Evolutionary conservation across 305 asterid species (phyloP).

Genomic region (Stenogyne calaminthoides): DNA sequence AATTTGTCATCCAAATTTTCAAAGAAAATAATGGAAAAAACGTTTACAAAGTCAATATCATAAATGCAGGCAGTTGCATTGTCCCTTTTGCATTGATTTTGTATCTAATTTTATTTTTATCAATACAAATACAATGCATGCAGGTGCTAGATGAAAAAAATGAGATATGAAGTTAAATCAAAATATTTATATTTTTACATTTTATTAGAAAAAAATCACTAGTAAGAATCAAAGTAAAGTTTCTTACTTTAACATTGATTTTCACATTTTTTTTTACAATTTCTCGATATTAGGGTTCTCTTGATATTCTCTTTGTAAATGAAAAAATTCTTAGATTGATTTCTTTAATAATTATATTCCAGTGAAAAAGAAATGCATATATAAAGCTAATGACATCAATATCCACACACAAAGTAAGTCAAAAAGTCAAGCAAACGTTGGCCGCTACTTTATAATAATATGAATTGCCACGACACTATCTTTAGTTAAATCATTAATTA

Average conservation of each 20-base stretch:
- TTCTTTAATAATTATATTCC: not conserved
- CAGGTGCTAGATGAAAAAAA: not conserved
- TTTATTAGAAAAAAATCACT: no score
- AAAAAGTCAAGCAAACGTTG: not conserved
- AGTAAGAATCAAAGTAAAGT: no score
- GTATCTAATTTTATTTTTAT: not conserved
- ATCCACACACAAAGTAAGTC: not conserved
- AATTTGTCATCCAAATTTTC: not conserved
- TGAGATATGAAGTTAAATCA: no score
- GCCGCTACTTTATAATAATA: not conserved
- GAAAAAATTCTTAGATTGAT: no score
- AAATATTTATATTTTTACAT: not conserved
- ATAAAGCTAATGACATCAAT: not conserved
- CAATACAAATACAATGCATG: not conserved
- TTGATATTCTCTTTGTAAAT: not conserved
- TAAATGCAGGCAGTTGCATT: not conserved
- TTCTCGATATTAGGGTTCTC: no score
- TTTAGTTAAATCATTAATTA: not conserved
- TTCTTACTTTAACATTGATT: no score
- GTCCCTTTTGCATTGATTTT: not conserved
- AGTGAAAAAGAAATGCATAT: not conserved
- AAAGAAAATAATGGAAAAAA: not conserved
- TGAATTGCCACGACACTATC: not conserved
- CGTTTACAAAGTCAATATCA: not conserved
- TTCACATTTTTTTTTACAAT: no score